These are phyloP conservation scores for Termitomyces sp. DNA, from an alignment of 768 basidiomycete genomes.

Conservation along the genomic window DNA sequence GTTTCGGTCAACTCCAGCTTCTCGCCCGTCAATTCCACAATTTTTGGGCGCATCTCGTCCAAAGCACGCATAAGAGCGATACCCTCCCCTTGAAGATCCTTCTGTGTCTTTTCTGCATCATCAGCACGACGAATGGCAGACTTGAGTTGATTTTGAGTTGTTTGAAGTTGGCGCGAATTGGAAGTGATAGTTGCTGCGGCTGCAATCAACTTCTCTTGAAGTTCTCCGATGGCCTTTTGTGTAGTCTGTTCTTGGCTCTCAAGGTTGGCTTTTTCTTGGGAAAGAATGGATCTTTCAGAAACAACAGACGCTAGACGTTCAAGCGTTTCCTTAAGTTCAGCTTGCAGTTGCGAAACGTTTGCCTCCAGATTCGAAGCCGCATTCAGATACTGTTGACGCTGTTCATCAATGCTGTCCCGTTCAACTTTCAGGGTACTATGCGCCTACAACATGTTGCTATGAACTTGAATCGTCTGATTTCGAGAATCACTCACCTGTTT, in stretches of 20 bases:
- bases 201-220: conserved; percentile 55
- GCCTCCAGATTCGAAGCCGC: conserved; percentile 41
- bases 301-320: conserved; percentile 37
- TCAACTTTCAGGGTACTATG: conserved; percentile 55
- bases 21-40: conserved; percentile 70
- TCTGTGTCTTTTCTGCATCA: conserved; percentile 66
- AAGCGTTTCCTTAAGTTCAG: conserved; percentile 30
- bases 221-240: conserved; percentile 40
- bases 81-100: conserved; percentile 72
- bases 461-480: not conserved
- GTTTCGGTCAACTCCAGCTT: conserved; percentile 67
- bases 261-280: conserved; percentile 44
- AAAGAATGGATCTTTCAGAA: conserved; percentile 41
- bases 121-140: conserved; percentile 62
- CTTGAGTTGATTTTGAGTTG: conserved; percentile 59
- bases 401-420: conserved; percentile 47
- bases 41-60: conserved; percentile 82
- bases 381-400: conserved; percentile 34
- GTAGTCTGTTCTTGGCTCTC: conserved; percentile 40
- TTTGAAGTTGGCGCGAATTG: conserved; percentile 52
- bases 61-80: conserved; percentile 73
- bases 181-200: conserved; percentile 47
- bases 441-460: conserved; percentile 30
- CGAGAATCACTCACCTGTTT: conserved; percentile 51
- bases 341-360: conserved; percentile 41